These are phyloP conservation scores for Fusarium sp. DNA, from an alignment of 2,329 filamentous ascomycete genomes.

Conservation along the genomic window DNA sequence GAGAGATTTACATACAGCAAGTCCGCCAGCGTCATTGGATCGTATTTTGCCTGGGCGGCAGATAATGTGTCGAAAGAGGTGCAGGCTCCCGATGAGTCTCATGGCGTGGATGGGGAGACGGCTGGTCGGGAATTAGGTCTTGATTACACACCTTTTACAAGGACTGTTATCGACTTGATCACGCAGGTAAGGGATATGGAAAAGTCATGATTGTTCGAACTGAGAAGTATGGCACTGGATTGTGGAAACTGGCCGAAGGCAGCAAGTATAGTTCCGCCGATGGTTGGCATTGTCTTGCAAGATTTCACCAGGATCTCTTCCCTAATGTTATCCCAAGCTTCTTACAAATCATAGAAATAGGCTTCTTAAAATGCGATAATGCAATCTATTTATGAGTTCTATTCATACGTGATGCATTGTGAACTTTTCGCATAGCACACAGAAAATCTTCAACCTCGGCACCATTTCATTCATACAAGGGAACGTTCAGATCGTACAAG, in stretches of 20 bases:
- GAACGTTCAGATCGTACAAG: not conserved
- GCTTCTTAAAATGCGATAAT: too few species aligned
- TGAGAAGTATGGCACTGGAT: not conserved
- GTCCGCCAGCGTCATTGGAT: conserved; percentile 54
- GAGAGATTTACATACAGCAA: conserved; percentile 58
- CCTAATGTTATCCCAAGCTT: too few species aligned
- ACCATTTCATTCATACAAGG: too few species aligned
- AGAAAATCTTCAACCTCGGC: too few species aligned
- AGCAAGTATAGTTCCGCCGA: too few species aligned
- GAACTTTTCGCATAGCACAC: too few species aligned
- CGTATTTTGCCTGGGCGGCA: conserved; percentile 52
- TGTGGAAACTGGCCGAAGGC: not conserved
- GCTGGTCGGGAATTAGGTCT: conserved; percentile 53
- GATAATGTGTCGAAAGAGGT: conserved; percentile 46
- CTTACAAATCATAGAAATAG: too few species aligned
- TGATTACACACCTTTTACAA: conserved; percentile 48
- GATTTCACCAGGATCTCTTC: too few species aligned
- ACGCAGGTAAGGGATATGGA: conserved; percentile 30
- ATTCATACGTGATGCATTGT: too few species aligned
- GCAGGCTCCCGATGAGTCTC: conserved; percentile 49
- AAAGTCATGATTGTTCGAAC: not conserved
- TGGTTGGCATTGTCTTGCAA: too few species aligned
- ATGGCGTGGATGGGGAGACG: conserved; percentile 55
- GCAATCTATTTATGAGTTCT: too few species aligned
- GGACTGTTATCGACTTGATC: conserved; percentile 51